Evolutionary conservation across 257 asterid genomes (phyloP).

Genomic region (Eucommia ulmoides): DNA sequence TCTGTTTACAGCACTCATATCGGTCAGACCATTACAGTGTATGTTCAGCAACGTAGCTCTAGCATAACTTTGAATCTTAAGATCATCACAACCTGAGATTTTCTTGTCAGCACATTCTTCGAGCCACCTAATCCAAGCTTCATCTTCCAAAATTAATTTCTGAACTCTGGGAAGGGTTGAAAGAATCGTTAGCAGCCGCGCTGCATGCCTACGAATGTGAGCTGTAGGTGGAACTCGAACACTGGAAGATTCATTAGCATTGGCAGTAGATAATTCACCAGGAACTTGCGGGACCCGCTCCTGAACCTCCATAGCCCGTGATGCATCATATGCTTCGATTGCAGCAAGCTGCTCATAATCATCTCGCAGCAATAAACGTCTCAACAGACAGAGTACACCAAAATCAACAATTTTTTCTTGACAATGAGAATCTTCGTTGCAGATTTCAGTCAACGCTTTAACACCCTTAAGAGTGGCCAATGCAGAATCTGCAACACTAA

Average conservation of each 20-base stretch:
- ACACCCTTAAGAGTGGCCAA: constrained; percentile 86
- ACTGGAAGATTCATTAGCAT: constrained; percentile 42
- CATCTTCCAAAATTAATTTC: constrained; percentile 56
- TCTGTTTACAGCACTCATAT: constrained; percentile 18
- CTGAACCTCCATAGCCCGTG: constrained; percentile 62
- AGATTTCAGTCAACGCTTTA: constrained; percentile 80
- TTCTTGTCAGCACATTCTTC: constrained; percentile 82
- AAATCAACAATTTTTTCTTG: constrained; percentile 52
- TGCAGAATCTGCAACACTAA: constrained; percentile 90
- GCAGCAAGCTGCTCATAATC: constrained; percentile 98
- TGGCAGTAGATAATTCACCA: constrained; percentile 36
- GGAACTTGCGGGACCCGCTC: constrained; percentile 38
- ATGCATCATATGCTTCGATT: constrained; percentile 95
- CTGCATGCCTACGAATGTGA: constrained; percentile 94
- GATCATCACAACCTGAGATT: constrained; percentile 85
- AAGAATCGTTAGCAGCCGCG: constrained; percentile 74
- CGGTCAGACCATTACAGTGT: constrained; percentile 39
- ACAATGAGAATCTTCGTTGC: constrained; percentile 68
- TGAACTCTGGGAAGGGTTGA: constrained; percentile 75
- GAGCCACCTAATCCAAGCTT: constrained; percentile 74
- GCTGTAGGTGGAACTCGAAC: constrained; percentile 90
- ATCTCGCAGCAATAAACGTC: constrained; percentile 81
- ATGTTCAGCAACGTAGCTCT: constrained; percentile 81
- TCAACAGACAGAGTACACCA: constrained; percentile 68
- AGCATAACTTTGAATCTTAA: constrained; percentile 83